Base-by-base conservation (phyloP, 192 early-diverging fungal species). In the Nowakowskiella sp. region DNA sequence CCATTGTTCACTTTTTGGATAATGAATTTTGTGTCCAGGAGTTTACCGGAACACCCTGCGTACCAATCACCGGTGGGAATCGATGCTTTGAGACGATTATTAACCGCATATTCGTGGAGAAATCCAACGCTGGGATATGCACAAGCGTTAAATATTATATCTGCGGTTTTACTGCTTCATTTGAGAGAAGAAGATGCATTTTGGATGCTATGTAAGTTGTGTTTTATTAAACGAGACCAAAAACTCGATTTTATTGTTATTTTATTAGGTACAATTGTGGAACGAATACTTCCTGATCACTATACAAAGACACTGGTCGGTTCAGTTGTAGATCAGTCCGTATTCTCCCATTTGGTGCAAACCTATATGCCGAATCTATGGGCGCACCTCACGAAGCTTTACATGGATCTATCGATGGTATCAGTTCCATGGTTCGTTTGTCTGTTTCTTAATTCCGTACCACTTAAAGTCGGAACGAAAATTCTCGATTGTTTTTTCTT, bases 371-470 rank as follows among this genome's bases (percentile, higher is more conserved):
- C 78, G 3, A 24, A 31, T 1, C 61, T 79, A 1, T 58, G 46
- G 22, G 62, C 61, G 3, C 79, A 81, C 39, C 49, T 81, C 31
- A 50, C 55, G 13, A 69, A 78, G 42, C 60, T 81, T 5, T 74
- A 80, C 33, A 65, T 81, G 62, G 79, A 81, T 48, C 58, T 80
- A 8, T 71, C 74, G 9, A 80, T 68, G 1, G 61, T 81, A 22
- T 74, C 76, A 2, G 73, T 77, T 10, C 76, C 79, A 6, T 81
- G 79, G 79, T 80, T 81, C 44, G 50, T 81, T 21, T 80, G 75
- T 49, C 49, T 81, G 28, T 81, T 68, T 49, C 60, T 81, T 13
- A 80, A 78, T 58, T 59, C 65, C 25, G 77, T 80, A 2, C 47
- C 79, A 4, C 46, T 81, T 1, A 29, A 57, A 6, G 47, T 70